Evolutionary conservation across 2,329 filamentous ascomycete genomes (phyloP), one percentile per base, ranked within the genome.

Genomic region (Aspergillus glaucus): DNA sequence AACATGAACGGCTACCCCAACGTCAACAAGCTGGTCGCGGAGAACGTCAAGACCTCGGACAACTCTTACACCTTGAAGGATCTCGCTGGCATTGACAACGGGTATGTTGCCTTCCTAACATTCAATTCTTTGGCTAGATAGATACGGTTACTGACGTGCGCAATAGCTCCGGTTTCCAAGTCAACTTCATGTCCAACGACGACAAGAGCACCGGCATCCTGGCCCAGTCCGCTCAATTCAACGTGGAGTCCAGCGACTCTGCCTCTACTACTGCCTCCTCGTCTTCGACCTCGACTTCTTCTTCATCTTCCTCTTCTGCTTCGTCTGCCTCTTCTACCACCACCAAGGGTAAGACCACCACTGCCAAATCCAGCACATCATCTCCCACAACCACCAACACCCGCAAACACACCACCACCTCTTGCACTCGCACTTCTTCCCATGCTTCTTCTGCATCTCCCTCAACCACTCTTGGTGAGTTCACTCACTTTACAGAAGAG

Each of bases 101-200:
- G 64, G 63, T 59, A 56, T 3, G 58, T 51, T 2, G 5, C 8
- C 5, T 10, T 41, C 6, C 39, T 37, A 8, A n/a, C 14, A 22
- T 34, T 6, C 1, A 21, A 19, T 9, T 9, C 15, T 9, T 7
- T 24, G 19, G 6, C 14, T 24, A 24, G 19, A 30, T 21, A 15
- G 22, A 15, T 8, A 7, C 19, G 12, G 12, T 9, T 24, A 44
- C 30, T 56, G 12, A 56, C 43, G 15, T 37, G 17, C 30, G 15
- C 5, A 53, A 53, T 39, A 67, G 68, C 43, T 42, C 55, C 26
- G 67, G 63, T 44, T 74, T 72, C 57, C 70, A 71, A 50, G 62
- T 74, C 64, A 72, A 74, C 58, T 61, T 72, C 49, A 45, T 69
- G 47, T 66, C 68, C 44, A 62, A 63, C 34, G 50, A 53, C 17